A percentile compares a stretch with the other conserved stretches of the same genome.
Conservation (phyloP, 1,139 yeast species). For the Nadsonia starkeyi-henricii region DNA sequence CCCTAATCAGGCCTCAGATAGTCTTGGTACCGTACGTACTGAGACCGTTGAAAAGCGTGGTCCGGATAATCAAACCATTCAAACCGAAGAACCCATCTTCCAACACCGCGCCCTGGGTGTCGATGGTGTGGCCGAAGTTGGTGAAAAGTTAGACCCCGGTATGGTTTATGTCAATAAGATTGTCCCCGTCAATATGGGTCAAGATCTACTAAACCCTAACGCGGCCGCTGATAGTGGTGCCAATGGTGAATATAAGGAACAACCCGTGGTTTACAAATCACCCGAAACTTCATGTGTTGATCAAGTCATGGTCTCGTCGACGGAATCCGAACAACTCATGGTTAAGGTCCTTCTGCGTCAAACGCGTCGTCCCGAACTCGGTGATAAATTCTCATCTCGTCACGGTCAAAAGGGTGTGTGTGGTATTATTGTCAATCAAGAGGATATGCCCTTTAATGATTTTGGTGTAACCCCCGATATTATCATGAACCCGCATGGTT, state of each 20-base stretch:
- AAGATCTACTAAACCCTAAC: slow-evolving; percentile 38
- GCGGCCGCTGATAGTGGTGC: slow-evolving; percentile 10
- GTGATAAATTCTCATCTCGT: slow-evolving; percentile 93
- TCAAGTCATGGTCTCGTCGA: slow-evolving; percentile 93
- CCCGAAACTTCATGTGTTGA: slow-evolving; percentile 94
- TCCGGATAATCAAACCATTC: slow-evolving; percentile 11
- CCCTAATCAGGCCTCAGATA: slow-evolving; percentile 87
- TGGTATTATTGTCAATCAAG: slow-evolving; percentile 93
- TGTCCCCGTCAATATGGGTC: slow-evolving; percentile 80
- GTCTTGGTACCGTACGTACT: slow-evolving; percentile 79
- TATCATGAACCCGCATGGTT: slow-evolving; percentile 98
- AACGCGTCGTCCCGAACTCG: slow-evolving; percentile 94
- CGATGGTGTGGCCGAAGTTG: slow-evolving; percentile 96
- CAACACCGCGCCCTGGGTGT: slow-evolving; percentile 81
- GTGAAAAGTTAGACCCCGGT: slow-evolving; percentile 78
- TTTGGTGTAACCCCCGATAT: slow-evolving; percentile 86
- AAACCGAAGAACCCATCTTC: slow-evolving; percentile 59
- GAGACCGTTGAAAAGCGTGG: slow-evolving; percentile 33
- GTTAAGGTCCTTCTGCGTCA: slow-evolving; percentile 87
- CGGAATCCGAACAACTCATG: slow-evolving; percentile 88
- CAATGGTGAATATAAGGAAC: slow-evolving; percentile 55
- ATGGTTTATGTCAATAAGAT: slow-evolving; percentile 88
- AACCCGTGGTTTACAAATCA: slow-evolving; percentile 83
- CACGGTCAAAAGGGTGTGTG: slow-evolving; percentile 99
- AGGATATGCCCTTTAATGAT: slow-evolving; percentile 90